These are phyloP conservation scores for Cercospora canescens DNA, from an alignment of 2,329 filamentous ascomycete species.

Conservation along the genomic window DNA sequence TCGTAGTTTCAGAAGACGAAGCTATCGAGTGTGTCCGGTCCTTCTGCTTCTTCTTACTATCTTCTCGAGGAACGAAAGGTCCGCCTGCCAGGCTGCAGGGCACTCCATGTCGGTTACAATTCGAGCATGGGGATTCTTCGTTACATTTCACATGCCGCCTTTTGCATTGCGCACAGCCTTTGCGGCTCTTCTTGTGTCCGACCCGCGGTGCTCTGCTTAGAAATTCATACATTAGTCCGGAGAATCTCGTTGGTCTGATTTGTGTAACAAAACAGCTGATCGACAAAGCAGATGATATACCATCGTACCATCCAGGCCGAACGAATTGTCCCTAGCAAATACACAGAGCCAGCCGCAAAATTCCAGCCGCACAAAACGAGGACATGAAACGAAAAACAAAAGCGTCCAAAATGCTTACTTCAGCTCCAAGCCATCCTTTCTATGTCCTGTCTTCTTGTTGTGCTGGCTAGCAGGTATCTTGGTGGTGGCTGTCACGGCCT, in stretches of 20 bases:
- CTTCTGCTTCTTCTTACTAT: constrained; percentile 25
- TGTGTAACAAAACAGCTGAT: background rate
- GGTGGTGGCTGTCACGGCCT: background rate
- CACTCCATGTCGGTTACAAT: constrained; percentile 34
- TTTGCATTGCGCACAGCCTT: constrained; percentile 36
- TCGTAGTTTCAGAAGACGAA: background rate
- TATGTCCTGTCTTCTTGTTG: background rate
- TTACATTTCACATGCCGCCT: constrained; percentile 37
- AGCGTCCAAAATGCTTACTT: constrained; percentile 1
- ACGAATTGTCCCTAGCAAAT: background rate
- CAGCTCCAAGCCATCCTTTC: background rate
- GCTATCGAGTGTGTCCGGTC: background rate
- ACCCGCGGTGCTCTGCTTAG: constrained; percentile 32
- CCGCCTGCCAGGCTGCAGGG: constrained; percentile 35
- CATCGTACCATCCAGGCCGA: background rate
- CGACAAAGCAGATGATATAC: background rate
- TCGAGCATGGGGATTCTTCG: constrained; percentile 34
- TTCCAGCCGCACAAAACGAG: background rate
- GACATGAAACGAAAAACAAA: background rate
- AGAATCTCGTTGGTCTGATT: background rate
- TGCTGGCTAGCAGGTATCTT: background rate
- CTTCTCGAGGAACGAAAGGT: constrained; percentile 31
- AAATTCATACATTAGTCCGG: constrained; percentile 11
- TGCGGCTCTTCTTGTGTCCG: constrained; percentile 32
- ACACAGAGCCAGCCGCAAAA: background rate